Conservation (phyloP, 495 filamentous ascomycete species). For the Geopyxis carbonaria region DNA sequence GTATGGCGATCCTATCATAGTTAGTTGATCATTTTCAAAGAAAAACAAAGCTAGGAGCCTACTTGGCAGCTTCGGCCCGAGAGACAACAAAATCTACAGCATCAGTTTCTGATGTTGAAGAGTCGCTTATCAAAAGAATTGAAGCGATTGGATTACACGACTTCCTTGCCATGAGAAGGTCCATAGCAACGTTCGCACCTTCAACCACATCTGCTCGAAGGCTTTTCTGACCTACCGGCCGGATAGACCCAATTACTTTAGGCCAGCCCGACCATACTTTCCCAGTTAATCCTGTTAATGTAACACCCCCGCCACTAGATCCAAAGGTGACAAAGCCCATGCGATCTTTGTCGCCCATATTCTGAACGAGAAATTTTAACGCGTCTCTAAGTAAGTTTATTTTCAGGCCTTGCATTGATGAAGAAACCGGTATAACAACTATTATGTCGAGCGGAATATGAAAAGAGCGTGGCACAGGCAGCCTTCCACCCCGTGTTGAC, state of each 20-base stretch:
- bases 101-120: slow-evolving; percentile 89
- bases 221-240: slow-evolving; percentile 90
- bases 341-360: slow-evolving; percentile 81
- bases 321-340: slow-evolving; percentile 98
- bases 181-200: slow-evolving; percentile 97
- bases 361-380: slow-evolving; percentile 79
- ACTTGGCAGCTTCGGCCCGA: slow-evolving; percentile 96
- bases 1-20: slow-evolving; percentile 61
- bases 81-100: slow-evolving; percentile 97
- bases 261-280: slow-evolving; percentile 87
- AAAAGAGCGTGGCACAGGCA: slow-evolving; percentile 42
- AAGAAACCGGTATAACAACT: slow-evolving; percentile 91
- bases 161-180: slow-evolving; percentile 94
- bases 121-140: slow-evolving; percentile 95
- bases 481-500: slow-evolving; percentile 33
- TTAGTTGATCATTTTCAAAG: slow-evolving; percentile 19
- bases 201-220: slow-evolving; percentile 94
- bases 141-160: slow-evolving; percentile 90
- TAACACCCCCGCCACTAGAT: slow-evolving; percentile 81
- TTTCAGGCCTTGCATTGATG: slow-evolving; percentile 97
- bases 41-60: slow-evolving; percentile 26
- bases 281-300: slow-evolving; percentile 92
- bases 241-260: slow-evolving; percentile 71
- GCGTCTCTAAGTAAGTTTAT: slow-evolving; percentile 90
- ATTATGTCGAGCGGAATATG: slow-evolving; percentile 94